Evolutionary conservation across 192 early-diverging fungal genomes (phyloP).

Genomic region (Chytriomyces hyalinus): DNA sequence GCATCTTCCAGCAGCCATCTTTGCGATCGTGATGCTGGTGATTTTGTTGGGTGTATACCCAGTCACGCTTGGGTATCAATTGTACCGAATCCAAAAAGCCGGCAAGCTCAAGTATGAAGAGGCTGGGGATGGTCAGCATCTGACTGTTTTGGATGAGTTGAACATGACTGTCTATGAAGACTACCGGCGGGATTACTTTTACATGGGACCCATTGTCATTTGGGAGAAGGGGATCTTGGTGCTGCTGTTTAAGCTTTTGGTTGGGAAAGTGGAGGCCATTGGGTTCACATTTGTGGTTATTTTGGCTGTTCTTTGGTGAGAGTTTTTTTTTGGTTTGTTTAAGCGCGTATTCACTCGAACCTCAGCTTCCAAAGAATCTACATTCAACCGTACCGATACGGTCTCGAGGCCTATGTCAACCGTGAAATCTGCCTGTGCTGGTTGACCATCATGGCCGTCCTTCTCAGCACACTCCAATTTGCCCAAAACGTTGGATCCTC

Average conservation of each 20-base stretch:
- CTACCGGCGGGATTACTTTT: constrained; percentile 26
- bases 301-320: neutral
- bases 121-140: neutral
- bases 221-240: constrained; percentile 26
- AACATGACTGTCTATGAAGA: constrained; percentile 17
- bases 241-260: constrained; percentile 22
- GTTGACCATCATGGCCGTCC: constrained; percentile 1
- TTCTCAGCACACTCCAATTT: constrained; percentile 16
- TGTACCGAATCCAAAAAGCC: constrained; percentile 1
- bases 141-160: constrained; percentile 13
- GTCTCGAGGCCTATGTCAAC: constrained; percentile 30
- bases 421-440: constrained; percentile 28
- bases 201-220: constrained; percentile 27
- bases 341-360: neutral
- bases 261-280: neutral
- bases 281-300: neutral
- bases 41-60: constrained; percentile 20
- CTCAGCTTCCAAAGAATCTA: constrained; percentile 14
- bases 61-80: neutral
- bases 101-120: neutral
- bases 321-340: constrained; percentile 9
- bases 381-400: constrained; percentile 27
- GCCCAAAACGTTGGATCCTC: neutral
- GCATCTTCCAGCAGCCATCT: constrained; percentile 8
- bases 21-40: constrained; percentile 17